Evolutionary conservation across 2,329 filamentous ascomycete species (phyloP).

Genomic region (Penicillium hesseltinei): DNA sequence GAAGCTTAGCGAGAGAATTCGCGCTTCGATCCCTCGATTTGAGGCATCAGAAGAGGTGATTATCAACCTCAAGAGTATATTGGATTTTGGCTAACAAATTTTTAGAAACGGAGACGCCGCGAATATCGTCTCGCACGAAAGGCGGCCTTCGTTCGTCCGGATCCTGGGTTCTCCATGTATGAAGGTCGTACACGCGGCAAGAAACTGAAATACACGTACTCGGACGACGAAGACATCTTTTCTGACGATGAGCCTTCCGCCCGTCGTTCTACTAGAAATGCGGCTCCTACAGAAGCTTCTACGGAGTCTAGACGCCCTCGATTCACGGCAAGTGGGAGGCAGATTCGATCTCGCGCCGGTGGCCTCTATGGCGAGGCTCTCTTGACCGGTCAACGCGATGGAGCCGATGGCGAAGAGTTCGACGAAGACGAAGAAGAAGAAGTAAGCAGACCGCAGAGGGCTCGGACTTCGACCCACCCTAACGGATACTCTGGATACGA

Average conservation of each 20-base stretch:
- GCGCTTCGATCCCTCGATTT: constrained; percentile 78
- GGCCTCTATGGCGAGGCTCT: constrained; percentile 57
- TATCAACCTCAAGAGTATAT: constrained; percentile 9
- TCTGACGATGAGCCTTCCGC: constrained; percentile 63
- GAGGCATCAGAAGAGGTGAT: constrained; percentile 86
- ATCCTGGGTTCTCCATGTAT: constrained; percentile 87
- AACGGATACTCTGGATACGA: constrained; percentile 54
- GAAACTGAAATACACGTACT: constrained; percentile 93
- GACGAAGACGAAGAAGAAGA: constrained; percentile 46
- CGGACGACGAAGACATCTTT: constrained; percentile 77
- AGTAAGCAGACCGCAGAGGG: constrained; percentile 41
- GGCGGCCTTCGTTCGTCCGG: constrained; percentile 81
- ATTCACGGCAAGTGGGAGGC: constrained; percentile 81
- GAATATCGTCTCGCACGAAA: constrained; percentile 87
- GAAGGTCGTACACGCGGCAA: constrained; percentile 96
- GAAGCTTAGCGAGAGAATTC: constrained; percentile 73
- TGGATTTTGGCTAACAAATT: constrained; percentile 15
- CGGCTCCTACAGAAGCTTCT: constrained; percentile 68
- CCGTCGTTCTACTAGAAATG: constrained; percentile 62
- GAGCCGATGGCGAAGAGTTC: constrained; percentile 35
- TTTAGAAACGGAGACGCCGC: constrained; percentile 82
- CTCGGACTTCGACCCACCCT: constrained; percentile 26
- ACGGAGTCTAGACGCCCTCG: constrained; percentile 64
- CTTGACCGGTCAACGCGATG: constrained; percentile 53
- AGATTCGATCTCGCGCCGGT: constrained; percentile 61